A percentile compares a stretch with the other conserved stretches of the same genome.
Evolutionary conservation across 2,329 filamentous ascomycete species (phyloP).

Genomic region (Alternaria gansuensis): DNA sequence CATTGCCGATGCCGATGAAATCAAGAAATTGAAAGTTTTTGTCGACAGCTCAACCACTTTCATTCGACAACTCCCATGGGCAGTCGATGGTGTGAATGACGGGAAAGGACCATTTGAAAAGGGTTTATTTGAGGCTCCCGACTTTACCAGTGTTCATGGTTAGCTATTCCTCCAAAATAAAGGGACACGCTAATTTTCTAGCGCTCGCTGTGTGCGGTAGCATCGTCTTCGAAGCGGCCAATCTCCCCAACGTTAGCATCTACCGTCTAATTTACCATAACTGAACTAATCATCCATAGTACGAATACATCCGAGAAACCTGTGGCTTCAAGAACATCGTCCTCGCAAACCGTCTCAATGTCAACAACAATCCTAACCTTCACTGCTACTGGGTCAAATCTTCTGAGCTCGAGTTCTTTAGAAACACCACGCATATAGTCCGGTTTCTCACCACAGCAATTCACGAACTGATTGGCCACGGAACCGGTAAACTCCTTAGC

Average conservation of each 20-base stretch:
- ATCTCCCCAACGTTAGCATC: not conserved
- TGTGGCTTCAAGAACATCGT: conserved; percentile 3
- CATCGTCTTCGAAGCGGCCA: not conserved
- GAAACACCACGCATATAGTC: too few species aligned
- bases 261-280: too few species aligned
- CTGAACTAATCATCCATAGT: not conserved
- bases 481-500: not conserved
- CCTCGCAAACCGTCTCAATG: conserved; percentile 3
- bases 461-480: conserved; percentile 4
- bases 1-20: not conserved
- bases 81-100: not conserved
- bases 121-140: not conserved
- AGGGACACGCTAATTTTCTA: not conserved
- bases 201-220: not conserved
- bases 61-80: not conserved
- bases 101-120: conserved; percentile 4
- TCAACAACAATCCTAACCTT: too few species aligned
- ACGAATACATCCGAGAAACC: not conserved
- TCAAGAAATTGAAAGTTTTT: not conserved
- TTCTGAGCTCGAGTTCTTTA: too few species aligned
- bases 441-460: not conserved
- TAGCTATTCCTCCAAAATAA: too few species aligned
- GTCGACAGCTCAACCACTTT: not conserved
- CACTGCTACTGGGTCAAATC: too few species aligned
- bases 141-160: not conserved